Evolutionary conservation across 495 filamentous ascomycete genomes (phyloP), one percentile per base, ranked within the genome.

Genomic region (Bacidia gigantensis): DNA sequence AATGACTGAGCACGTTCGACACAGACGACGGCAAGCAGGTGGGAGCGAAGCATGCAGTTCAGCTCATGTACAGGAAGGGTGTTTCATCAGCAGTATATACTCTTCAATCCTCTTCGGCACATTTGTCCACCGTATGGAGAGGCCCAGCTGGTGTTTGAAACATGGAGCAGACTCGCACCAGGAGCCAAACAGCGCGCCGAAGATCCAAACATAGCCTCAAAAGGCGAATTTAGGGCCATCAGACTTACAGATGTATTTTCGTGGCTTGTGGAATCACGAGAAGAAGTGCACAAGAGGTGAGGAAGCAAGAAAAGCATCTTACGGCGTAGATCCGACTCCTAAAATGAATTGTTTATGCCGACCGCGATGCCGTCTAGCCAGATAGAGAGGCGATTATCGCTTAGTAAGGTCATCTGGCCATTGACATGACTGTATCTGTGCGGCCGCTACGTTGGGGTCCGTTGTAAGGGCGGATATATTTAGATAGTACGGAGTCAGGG

Each of bases 181-280:
- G 41, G 9, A n/a, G 47, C 47, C 18, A 38, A 18, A 38, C 32
- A 50, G 47, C 47, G 17, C 25, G 0, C 47, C 22, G 29, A 38
- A 38, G 38, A n/a, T 38, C 47, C 47, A 50, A 50, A 50, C 47
- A 50, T 50, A 50, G 47, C 25, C 26, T 18, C n/a, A 14, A 14
- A 35, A 35, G 14, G 29, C 29, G 29, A 35, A 14, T 35, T 7
- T 35, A 35, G 29, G 14, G 5, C 29, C 29, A 35, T 35, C 7
- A 35, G 5, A 35, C 7, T 35, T 14, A 5, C 29, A 5, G 7
- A 35, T 14, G 7, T 35, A 35, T 35, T 14, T 35, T 5, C 5
- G 29, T 35, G 29, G 29, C 29, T 5, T 35, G 29, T 14, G 14
- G 29, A 7, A 35, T 35, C 29, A n/a, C 29, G 5, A 35, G 29